Evolutionary conservation across 345 rosid species (phyloP).

Genomic region (Citrus mangshanensis): DNA sequence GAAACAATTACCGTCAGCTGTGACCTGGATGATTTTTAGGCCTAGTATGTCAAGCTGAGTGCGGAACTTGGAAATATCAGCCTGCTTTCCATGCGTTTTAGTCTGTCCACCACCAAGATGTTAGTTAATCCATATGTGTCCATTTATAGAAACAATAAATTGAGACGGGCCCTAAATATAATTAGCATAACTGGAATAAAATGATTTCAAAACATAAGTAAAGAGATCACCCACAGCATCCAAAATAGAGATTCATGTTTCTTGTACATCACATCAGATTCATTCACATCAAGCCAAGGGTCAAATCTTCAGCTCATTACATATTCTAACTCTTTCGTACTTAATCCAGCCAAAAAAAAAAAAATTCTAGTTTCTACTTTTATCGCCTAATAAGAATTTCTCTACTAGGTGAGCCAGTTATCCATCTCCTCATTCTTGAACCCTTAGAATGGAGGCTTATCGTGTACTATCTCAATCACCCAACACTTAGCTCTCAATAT

Average conservation of each 20-base stretch:
- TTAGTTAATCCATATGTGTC: slow-evolving; percentile 3
- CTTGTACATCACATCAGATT: neutral
- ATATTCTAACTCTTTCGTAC: neutral
- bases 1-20: slow-evolving; percentile 94
- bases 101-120: slow-evolving; percentile 34
- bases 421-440: neutral
- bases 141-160: neutral
- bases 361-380: neutral
- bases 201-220: neutral
- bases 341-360: neutral
- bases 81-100: slow-evolving; percentile 71
- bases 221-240: neutral
- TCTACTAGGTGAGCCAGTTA: neutral
- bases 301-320: neutral
- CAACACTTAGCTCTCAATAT: neutral
- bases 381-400: neutral
- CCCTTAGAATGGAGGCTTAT: neutral
- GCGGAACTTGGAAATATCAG: slow-evolving; percentile 54
- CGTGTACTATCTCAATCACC: neutral
- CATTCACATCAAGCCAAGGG: neutral
- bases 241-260: neutral
- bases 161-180: neutral
- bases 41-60: slow-evolving; percentile 71
- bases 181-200: neutral
- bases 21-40: slow-evolving; percentile 67